Evolutionary conservation across 805 yeast species (phyloP), one percentile per base, ranked within the genome.

Genomic region (Tetrapisispora iriomotensis): DNA sequence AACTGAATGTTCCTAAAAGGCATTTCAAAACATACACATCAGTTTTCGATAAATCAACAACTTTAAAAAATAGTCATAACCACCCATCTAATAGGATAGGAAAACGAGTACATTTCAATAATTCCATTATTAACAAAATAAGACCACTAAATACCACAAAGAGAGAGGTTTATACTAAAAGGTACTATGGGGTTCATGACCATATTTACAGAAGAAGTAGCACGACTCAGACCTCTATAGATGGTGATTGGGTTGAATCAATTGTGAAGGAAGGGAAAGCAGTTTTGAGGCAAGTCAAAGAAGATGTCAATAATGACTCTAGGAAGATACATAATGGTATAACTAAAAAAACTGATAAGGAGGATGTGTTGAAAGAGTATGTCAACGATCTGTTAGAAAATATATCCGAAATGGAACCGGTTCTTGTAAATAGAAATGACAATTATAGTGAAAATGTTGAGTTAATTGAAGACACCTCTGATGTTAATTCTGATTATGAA

Each of bases 1-100:
- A 41, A 13, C 27, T 53, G 23, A 40, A 24, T n/a, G 47, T 50
- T 2, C 58, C 57, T 3, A 42, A 41, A 18, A 43, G 58, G 35
- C 45, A 48, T 24, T 25, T 53, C n/a, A 49, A 42, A 37, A 44
- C 43, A n/a, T 46, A 37, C 28, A 32, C 34, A 10, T 49, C 52
- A 2, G 30, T 37, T 17, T 23, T 42, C 6, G 23, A 18, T 8
- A 37, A 35, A 17, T 29, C 35, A 18, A 29, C n/a, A 18, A 4
- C 18, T 8, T 9, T 15, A 30, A 34, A 18, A 22, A 25, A 13
- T 20, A 22, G 3, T 9, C 25, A 20, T 4, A 18, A 6, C 4
- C 21, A 29, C 6, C 22, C 15, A 18, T 20, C 19, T 18, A 10
- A 15, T 17, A 7, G 12, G 15, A 29, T 23, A 2, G 6, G 7